Evolutionary conservation across 148 eudicot genomes (phyloP).

Genomic region (Cornus controversa): DNA sequence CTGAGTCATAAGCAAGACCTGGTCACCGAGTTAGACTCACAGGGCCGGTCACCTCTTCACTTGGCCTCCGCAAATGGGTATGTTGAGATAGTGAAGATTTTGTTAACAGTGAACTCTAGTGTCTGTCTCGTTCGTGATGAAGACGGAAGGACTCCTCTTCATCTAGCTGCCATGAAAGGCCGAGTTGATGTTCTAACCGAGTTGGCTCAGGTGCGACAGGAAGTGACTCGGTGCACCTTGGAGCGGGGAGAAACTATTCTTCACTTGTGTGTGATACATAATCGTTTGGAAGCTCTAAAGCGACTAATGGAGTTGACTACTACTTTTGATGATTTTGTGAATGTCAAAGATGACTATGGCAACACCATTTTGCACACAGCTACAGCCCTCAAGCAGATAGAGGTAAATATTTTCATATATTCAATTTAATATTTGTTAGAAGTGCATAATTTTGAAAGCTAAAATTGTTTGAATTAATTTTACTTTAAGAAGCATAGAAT

Average conservation of each 20-base stretch:
- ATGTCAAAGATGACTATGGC: constrained; percentile 19
- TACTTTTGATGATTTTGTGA: neutral
- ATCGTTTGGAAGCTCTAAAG: constrained; percentile 18
- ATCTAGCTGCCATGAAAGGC: constrained; percentile 24
- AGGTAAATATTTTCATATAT: neutral
- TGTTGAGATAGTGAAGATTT: neutral
- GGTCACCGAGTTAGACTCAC: constrained; percentile 9
- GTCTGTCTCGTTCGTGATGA: constrained; percentile 8
- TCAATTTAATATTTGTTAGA: no score
- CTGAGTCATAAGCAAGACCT: constrained; percentile 6
- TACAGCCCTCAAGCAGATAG: constrained; percentile 5
- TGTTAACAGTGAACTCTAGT: neutral
- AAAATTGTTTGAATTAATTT: no score
- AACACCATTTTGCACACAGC: constrained; percentile 19
- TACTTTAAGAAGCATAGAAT: no score
- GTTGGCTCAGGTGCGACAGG: neutral
- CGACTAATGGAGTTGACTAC: neutral
- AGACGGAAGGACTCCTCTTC: constrained; percentile 21
- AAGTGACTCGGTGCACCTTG: neutral
- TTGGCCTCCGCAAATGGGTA: constrained; percentile 21
- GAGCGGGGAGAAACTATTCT: constrained; percentile 8
- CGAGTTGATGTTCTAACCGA: constrained; percentile 2
- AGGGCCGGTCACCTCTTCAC: constrained; percentile 11
- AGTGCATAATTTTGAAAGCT: no score
- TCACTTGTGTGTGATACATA: constrained; percentile 21